phyloP scores from a whole-genome alignment of 1,284 basidiomycete species.

The Phlebopus sp. region DNA sequence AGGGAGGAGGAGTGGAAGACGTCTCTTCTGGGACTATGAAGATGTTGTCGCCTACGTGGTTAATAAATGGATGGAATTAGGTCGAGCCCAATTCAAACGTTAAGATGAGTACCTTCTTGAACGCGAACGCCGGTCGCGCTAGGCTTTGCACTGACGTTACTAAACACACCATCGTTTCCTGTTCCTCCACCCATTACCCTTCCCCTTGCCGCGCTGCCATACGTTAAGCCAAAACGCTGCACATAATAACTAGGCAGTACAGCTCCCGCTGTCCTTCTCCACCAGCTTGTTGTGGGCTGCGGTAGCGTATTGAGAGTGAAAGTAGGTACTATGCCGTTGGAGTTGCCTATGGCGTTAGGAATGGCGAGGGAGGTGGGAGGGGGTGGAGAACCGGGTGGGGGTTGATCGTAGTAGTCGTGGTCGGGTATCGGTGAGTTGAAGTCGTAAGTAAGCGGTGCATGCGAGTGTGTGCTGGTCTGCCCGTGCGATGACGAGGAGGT shows the following conservation, averaged over 20 bases:
- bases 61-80: conserved; percentile 5
- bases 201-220: conserved; percentile 27
- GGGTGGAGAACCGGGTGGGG: conserved; percentile 86
- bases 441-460: conserved; percentile 61
- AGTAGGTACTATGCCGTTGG: conserved; percentile 74
- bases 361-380: conserved; percentile 57
- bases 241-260: conserved; percentile 53
- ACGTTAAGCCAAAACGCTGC: conserved; percentile 48
- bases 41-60: conserved; percentile 60
- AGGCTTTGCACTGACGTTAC: conserved; percentile 94
- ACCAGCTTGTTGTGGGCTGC: conserved; percentile 38
- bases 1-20: conserved; percentile 80
- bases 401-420: conserved; percentile 70
- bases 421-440: conserved; percentile 78
- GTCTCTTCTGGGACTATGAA: conserved; percentile 77
- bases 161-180: conserved; percentile 92
- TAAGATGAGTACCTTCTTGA: conserved; percentile 55
- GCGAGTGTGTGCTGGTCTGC: conserved; percentile 12
- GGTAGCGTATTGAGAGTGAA: conserved; percentile 39
- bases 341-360: conserved; percentile 74
- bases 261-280: conserved; percentile 56
- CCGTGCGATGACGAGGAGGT: conserved; percentile 12
- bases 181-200: conserved; percentile 66
- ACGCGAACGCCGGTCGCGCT: conserved; percentile 50
- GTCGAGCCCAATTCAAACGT: conserved; percentile 1